Evolutionary conservation across 805 yeast genomes (phyloP).

Genomic region (Teunomyces pallodes): DNA sequence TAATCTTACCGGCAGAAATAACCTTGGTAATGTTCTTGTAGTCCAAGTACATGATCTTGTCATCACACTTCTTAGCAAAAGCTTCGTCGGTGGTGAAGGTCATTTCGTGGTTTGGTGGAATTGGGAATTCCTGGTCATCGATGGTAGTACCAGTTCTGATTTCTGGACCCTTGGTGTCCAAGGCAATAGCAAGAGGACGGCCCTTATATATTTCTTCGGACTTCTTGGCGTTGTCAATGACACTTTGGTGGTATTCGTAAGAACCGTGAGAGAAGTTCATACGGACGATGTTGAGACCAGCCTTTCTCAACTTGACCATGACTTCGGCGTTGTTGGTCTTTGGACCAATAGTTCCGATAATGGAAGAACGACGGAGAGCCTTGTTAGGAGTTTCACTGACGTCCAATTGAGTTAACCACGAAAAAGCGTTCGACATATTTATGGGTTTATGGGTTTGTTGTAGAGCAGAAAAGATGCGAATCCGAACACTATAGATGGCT

Average conservation of each 20-base stretch:
- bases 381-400: constrained; percentile 70
- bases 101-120: constrained; percentile 85
- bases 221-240: constrained; percentile 92
- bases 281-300: constrained; percentile 96
- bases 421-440: constrained; percentile 48
- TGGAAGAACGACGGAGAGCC: constrained; percentile 88
- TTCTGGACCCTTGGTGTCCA: constrained; percentile 99
- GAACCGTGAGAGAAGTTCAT: constrained; percentile 99
- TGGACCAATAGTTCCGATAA: constrained; percentile 99
- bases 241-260: constrained; percentile 95
- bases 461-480: neutral
- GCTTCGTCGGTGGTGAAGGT: constrained; percentile 86
- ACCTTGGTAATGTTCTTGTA: constrained; percentile 96
- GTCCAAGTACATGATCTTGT: constrained; percentile 83
- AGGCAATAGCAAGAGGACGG: constrained; percentile 96
- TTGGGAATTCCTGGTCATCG: constrained; percentile 77
- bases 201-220: constrained; percentile 89
- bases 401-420: constrained; percentile 83
- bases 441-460: neutral
- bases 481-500: neutral
- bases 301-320: constrained; percentile 85
- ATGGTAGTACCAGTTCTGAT: constrained; percentile 96
- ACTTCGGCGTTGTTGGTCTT: constrained; percentile 89
- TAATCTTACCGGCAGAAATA: constrained; percentile 80
- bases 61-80: constrained; percentile 70